Conservation (phyloP, 2,329 filamentous ascomycete species). For the Nannizziopsis barbatae region DNA sequence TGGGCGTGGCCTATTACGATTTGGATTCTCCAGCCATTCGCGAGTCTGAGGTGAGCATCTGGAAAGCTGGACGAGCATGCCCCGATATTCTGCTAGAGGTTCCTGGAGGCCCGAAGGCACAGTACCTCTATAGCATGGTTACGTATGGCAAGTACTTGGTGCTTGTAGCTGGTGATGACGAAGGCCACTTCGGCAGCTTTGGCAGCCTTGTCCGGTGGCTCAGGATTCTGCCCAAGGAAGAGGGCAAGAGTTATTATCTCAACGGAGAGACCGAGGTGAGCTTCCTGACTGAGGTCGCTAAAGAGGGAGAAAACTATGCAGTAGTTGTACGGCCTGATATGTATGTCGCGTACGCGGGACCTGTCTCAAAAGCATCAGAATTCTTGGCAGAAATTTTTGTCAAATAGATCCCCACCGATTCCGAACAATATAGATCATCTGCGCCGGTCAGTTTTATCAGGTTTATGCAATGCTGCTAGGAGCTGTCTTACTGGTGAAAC, state of each 20-base stretch:
- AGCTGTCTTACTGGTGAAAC: too few relatives aligned
- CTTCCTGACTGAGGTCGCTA: not conserved
- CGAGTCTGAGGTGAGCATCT: conserved; percentile 1
- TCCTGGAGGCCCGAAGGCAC: not conserved
- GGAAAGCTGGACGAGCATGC: conserved; percentile 3
- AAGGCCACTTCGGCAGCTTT: not conserved
- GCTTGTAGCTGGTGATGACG: conserved; percentile 1
- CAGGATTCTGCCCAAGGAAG: not conserved
- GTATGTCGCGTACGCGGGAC: conserved; percentile 2
- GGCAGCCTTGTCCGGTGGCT: conserved; percentile 2
- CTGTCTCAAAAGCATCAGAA: not conserved
- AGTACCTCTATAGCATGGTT: conserved; percentile 1
- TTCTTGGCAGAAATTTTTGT: not conserved
- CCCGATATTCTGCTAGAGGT: not conserved
- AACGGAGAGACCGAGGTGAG: not conserved
- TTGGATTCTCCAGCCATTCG: conserved; percentile 1
- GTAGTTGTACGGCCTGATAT: conserved; percentile 1
- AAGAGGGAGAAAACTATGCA: conserved; percentile 2
- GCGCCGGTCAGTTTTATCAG: too few relatives aligned
- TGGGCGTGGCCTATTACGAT: conserved; percentile 3
- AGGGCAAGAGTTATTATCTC: not conserved
- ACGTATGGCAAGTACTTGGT: conserved; percentile 4
- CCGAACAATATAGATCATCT: too few relatives aligned
- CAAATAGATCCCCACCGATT: not conserved
- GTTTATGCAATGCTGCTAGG: too few relatives aligned